Conservation (phyloP, 495 filamentous ascomycete genomes). For the Aspergillus sparsus region DNA sequence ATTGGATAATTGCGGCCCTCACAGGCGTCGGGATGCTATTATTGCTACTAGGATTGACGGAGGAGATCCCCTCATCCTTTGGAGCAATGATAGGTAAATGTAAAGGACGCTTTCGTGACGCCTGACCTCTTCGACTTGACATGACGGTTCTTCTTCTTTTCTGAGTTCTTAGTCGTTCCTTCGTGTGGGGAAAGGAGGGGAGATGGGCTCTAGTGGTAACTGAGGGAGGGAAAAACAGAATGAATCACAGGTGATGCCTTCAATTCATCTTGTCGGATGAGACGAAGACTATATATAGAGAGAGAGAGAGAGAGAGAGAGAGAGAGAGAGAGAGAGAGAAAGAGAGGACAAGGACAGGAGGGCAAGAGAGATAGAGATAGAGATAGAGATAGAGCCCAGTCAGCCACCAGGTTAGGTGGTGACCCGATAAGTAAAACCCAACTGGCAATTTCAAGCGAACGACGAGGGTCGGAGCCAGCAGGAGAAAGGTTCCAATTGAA, state of each 20-base stretch:
- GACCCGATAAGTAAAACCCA: slow-evolving; percentile 2
- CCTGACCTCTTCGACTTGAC: slow-evolving; percentile 37
- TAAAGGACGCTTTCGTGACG: slow-evolving; percentile 39
- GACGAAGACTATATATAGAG: too few species aligned
- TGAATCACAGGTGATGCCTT: too few species aligned
- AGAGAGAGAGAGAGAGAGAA: slow-evolving; percentile 6
- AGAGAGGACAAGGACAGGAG: too few species aligned
- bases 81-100: slow-evolving; percentile 52
- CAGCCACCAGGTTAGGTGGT: too few species aligned
- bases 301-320: background rate
- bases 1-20: slow-evolving; percentile 36
- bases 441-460: slow-evolving; percentile 19
- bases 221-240: too few species aligned
- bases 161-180: too few species aligned
- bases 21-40: slow-evolving; percentile 15
- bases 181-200: too few species aligned
- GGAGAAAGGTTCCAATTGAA: slow-evolving; percentile 11
- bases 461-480: slow-evolving; percentile 7
- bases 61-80: slow-evolving; percentile 37
- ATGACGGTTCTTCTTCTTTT: slow-evolving; percentile 17
- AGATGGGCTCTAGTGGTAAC: too few species aligned
- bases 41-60: slow-evolving; percentile 4
- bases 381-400: background rate
- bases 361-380: slow-evolving; percentile 2
- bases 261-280: too few species aligned